Conservation (phyloP, 1,139 yeast species). For the Suhomyces ambrosiae region DNA sequence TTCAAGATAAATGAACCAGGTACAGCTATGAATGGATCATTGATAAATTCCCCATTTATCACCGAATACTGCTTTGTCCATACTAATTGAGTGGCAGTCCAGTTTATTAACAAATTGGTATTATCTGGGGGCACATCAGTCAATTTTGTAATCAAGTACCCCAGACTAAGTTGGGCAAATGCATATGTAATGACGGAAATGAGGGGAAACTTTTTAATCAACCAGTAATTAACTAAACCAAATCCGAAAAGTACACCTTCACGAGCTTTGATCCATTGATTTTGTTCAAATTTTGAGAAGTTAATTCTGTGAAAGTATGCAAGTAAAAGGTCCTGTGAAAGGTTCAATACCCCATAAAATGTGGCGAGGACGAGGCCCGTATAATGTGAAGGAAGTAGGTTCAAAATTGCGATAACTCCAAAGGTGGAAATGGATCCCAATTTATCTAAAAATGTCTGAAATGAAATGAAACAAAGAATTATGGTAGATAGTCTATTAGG, state of each 20-base stretch:
- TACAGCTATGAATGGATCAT: constrained; percentile 23
- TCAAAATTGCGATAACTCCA: constrained; percentile 34
- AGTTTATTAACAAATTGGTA: constrained; percentile 26
- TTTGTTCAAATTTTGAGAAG: constrained; percentile 45
- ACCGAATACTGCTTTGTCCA: constrained; percentile 27
- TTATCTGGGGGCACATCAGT: constrained; percentile 52
- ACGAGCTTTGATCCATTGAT: constrained; percentile 56
- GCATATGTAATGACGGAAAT: constrained; percentile 53
- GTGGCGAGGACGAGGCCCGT: constrained; percentile 41
- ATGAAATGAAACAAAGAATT: constrained; percentile 44
- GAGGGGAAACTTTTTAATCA: constrained; percentile 45
- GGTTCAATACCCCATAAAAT: constrained; percentile 49
- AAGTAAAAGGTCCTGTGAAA: constrained; percentile 48
- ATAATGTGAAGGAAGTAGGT: constrained; percentile 35
- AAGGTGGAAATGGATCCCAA: constrained; percentile 51
- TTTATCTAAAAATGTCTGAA: constrained; percentile 45
- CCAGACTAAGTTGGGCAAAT: constrained; percentile 57
- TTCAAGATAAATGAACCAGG: constrained; percentile 11
- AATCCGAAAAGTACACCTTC: constrained; percentile 63
- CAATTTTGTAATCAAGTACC: constrained; percentile 56
- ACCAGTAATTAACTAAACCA: constrained; percentile 50
- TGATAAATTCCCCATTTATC: constrained; percentile 19
- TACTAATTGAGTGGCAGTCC: constrained; percentile 37
- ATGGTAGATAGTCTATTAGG: constrained; percentile 43
- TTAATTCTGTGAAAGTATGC: constrained; percentile 57